phyloP scores from a whole-genome alignment of 257 asterid species.

The Fraxinus quadrangulata region DNA sequence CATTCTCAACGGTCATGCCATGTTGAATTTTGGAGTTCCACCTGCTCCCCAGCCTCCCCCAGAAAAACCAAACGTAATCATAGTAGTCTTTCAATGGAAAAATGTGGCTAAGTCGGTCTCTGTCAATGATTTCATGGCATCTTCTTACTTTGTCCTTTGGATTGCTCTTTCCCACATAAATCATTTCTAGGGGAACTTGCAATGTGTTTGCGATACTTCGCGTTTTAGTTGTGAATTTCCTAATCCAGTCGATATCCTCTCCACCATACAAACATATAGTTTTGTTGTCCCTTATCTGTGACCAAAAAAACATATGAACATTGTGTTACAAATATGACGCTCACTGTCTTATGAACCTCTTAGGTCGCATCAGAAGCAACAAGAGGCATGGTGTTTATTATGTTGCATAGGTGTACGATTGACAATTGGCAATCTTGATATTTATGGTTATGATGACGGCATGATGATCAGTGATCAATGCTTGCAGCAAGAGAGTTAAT shows the following conservation, averaged over 20 bases:
- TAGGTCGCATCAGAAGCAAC: not conserved
- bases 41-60: slow-evolving; percentile 91
- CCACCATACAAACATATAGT: slow-evolving; percentile 90
- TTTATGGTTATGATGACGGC: too few species aligned
- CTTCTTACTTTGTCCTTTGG: slow-evolving; percentile 59
- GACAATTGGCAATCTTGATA: not conserved
- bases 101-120: slow-evolving; percentile 62
- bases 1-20: slow-evolving; percentile 55
- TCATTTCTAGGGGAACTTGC: slow-evolving; percentile 60
- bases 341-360: not conserved
- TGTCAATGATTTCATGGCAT: slow-evolving; percentile 55
- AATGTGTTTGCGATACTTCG: slow-evolving; percentile 45
- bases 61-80: slow-evolving; percentile 77
- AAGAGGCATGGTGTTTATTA: not conserved
- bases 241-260: slow-evolving; percentile 87
- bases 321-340: not conserved
- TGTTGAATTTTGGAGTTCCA: slow-evolving; percentile 83
- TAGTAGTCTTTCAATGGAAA: slow-evolving; percentile 48
- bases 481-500: not conserved
- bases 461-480: too few species aligned
- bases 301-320: not conserved
- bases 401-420: not conserved
- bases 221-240: slow-evolving; percentile 52
- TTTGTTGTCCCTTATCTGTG: slow-evolving; percentile 52
- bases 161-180: slow-evolving; percentile 79